phyloP scores from a whole-genome alignment of 75 land plant genomes.

The Adiantum capillusveneris region DNA sequence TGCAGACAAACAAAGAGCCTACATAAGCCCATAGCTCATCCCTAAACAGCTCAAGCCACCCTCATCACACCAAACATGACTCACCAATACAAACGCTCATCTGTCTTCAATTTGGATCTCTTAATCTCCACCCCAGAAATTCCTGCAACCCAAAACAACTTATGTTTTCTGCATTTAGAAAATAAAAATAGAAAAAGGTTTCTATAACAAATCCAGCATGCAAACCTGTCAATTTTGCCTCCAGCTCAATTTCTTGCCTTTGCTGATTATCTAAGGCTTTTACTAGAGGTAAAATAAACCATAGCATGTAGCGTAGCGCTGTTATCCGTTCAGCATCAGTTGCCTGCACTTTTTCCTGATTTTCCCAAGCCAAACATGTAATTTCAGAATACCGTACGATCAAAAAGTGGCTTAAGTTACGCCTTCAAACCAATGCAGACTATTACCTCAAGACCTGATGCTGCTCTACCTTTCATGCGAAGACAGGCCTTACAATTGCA shows the following conservation, averaged over 20 bases:
- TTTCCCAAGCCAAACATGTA: background rate
- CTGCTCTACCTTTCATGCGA: slow-evolving; percentile 13
- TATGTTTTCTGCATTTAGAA: no score
- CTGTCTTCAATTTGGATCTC: slow-evolving; percentile 5
- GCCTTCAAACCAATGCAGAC: background rate
- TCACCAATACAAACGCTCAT: slow-evolving; percentile 57
- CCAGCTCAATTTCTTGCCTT: slow-evolving; percentile 38
- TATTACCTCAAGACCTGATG: background rate
- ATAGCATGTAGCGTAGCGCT: slow-evolving; percentile 30
- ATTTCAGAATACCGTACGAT: background rate
- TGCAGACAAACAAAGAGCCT: slow-evolving; percentile 15
- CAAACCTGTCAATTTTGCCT: slow-evolving; percentile 47
- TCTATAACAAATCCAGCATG: background rate
- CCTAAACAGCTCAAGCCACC: no score
- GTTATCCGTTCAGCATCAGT: slow-evolving; percentile 12
- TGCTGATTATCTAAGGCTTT: slow-evolving; percentile 48
- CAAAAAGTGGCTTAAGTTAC: no score
- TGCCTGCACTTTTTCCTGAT: slow-evolving; percentile 5
- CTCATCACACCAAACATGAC: background rate
- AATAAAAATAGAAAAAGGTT: background rate
- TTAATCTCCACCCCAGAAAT: slow-evolving; percentile 20
- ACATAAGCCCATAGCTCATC: no score
- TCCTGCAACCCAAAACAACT: slow-evolving; percentile 12
- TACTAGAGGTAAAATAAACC: slow-evolving; percentile 42
- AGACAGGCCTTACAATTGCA: slow-evolving; percentile 76